Conservation (phyloP, 345 rosid species). For the Rhodomyrtus tomentosa region DNA sequence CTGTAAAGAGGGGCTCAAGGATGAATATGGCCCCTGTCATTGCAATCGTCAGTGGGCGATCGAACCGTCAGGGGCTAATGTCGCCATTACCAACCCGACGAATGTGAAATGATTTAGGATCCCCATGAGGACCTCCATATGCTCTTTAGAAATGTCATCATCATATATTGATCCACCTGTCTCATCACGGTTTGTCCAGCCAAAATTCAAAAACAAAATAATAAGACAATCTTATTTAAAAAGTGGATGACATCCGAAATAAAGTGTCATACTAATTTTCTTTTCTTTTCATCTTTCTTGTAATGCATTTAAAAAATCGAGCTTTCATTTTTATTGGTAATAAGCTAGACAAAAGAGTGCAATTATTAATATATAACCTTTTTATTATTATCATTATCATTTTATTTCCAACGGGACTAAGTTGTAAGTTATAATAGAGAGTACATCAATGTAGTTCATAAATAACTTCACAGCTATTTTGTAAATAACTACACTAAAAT, state of each 20-base stretch:
- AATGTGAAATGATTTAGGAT: slow-evolving; percentile 47
- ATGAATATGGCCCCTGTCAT: slow-evolving; percentile 68
- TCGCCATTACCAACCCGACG: slow-evolving; percentile 61
- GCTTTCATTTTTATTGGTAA: neutral
- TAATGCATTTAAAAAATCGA: neutral
- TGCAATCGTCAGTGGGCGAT: slow-evolving; percentile 72
- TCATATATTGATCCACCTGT: slow-evolving; percentile 44
- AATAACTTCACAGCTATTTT: too few species aligned
- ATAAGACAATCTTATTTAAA: too few species aligned
- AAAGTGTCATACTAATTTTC: too few species aligned
- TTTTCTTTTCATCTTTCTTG: neutral
- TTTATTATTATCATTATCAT: too few species aligned
- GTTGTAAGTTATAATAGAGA: neutral
- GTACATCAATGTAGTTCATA: neutral
- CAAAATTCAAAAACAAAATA: neutral
- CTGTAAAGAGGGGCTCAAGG: slow-evolving; percentile 76
- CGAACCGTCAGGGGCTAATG: slow-evolving; percentile 76
- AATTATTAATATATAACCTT: neutral
- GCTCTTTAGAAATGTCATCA: slow-evolving; percentile 19
- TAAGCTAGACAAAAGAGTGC: neutral
- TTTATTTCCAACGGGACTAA: neutral
- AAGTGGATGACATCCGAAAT: too few species aligned
- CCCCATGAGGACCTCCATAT: slow-evolving; percentile 48
- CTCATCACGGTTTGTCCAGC: slow-evolving; percentile 78
- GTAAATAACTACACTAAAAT: too few species aligned